phyloP scores from a whole-genome alignment of 2,329 filamentous ascomycete genomes.

The Mycosphaerella sp. region DNA sequence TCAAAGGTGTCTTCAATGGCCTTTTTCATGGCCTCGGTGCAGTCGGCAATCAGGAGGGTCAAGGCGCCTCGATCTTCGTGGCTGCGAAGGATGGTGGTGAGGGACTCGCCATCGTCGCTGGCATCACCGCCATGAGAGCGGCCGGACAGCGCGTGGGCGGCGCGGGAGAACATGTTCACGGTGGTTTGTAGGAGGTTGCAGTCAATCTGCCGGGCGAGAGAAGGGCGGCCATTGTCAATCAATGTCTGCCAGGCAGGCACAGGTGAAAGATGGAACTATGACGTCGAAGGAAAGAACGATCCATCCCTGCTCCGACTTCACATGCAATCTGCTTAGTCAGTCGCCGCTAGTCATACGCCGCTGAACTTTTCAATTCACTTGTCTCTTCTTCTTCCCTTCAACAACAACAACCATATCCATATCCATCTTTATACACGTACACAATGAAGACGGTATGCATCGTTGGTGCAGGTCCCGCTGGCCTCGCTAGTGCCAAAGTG shows the following conservation, averaged over 20 bases:
- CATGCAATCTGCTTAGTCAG: no score
- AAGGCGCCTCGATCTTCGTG: conserved; percentile 40
- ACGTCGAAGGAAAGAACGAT: no score
- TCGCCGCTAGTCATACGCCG: no score
- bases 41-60: conserved; percentile 42
- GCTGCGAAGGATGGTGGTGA: conserved; percentile 43
- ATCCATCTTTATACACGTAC: background rate
- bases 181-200: background rate
- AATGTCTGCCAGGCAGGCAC: no score
- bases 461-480: conserved; percentile 12
- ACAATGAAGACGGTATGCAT: background rate
- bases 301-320: no score
- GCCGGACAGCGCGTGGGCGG: background rate
- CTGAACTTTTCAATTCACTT: no score
- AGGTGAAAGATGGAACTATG: no score
- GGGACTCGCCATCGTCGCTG: conserved; percentile 31
- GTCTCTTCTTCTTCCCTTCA: no score
- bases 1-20: conserved; percentile 41
- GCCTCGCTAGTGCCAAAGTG: conserved; percentile 53
- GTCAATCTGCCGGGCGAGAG: background rate
- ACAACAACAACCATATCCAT: no score
- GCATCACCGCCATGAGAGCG: conserved; percentile 1
- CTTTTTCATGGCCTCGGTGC: conserved; percentile 42
- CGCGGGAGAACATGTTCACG: background rate
- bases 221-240: background rate